Percentiles rank a stretch among this genome's conserved stretches.
Conservation (phyloP, 2,329 filamentous ascomycete species). For the Colletotrichum phormii region DNA sequence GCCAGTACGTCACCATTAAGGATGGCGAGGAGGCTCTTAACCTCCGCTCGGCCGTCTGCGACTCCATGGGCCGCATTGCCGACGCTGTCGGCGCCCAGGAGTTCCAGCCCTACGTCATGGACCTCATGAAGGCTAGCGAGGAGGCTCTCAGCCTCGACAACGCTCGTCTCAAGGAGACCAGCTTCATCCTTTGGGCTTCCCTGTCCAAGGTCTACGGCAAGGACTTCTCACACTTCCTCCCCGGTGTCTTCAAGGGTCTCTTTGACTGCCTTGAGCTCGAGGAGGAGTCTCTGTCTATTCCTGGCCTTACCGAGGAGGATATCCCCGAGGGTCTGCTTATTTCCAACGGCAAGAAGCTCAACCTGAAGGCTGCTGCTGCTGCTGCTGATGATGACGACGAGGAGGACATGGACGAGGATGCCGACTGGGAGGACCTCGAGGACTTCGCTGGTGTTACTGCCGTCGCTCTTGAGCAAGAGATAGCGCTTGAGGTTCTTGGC, state of each 20-base stretch:
- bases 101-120: constrained; percentile 92
- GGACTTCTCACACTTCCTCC: constrained; percentile 82
- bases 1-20: constrained; percentile 86
- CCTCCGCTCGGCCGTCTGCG: constrained; percentile 88
- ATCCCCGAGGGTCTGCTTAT: constrained; percentile 75
- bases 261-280: constrained; percentile 88
- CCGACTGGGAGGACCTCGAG: constrained; percentile 86
- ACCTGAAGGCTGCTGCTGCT: constrained; percentile 73
- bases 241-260: constrained; percentile 82
- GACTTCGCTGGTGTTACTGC: constrained; percentile 87
- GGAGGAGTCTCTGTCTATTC: constrained; percentile 86
- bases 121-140: constrained; percentile 91
- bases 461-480: constrained; percentile 95
- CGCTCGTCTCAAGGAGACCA: constrained; percentile 92
- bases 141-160: constrained; percentile 91
- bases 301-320: constrained; percentile 69
- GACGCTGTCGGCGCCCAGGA: constrained; percentile 85
- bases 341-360: constrained; percentile 86
- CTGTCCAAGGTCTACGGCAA: constrained; percentile 94
- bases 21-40: constrained; percentile 91
- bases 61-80: constrained; percentile 94
- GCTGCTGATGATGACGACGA: constrained; percentile 68
- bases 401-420: constrained; percentile 71
- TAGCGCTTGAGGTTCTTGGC: constrained; percentile 93
- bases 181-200: constrained; percentile 96